phyloP scores from a whole-genome alignment of 1,284 basidiomycete genomes.

The Xerocomus amazonicus region DNA sequence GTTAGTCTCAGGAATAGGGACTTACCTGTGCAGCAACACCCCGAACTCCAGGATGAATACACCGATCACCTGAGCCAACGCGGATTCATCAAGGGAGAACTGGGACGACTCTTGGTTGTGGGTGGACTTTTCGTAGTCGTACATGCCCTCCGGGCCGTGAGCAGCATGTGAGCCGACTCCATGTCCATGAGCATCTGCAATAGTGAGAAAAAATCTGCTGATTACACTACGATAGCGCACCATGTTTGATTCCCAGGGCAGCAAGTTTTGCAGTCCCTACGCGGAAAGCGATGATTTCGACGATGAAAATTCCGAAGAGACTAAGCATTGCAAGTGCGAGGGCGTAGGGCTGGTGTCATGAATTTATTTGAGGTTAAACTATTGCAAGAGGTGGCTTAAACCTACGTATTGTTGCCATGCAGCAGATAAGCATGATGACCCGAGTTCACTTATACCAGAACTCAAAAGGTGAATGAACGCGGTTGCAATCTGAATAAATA shows the following conservation, averaged over 20 bases:
- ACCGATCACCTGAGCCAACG: conserved; percentile 78
- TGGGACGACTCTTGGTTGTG: conserved; percentile 22
- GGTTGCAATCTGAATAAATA: conserved; percentile 71
- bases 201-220: not conserved
- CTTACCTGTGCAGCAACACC: conserved; percentile 78
- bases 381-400: conserved; percentile 12
- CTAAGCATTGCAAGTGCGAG: conserved; percentile 77
- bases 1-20: not conserved
- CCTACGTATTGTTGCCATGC: conserved; percentile 75
- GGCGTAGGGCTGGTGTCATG: conserved; percentile 62
- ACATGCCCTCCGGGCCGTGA: conserved; percentile 57
- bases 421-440: conserved; percentile 66
- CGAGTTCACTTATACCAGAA: conserved; percentile 71
- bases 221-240: conserved; percentile 31
- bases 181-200: conserved; percentile 64
- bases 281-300: conserved; percentile 83
- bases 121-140: conserved; percentile 15
- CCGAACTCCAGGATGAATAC: conserved; percentile 89
- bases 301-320: conserved; percentile 80
- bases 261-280: conserved; percentile 67
- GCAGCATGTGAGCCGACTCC: conserved; percentile 60
- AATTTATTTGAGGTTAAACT: conserved; percentile 4
- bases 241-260: conserved; percentile 51
- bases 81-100: conserved; percentile 37
- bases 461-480: conserved; percentile 85